Conservation (phyloP, 805 yeast genomes). For the Candida nemodendra region DNA sequence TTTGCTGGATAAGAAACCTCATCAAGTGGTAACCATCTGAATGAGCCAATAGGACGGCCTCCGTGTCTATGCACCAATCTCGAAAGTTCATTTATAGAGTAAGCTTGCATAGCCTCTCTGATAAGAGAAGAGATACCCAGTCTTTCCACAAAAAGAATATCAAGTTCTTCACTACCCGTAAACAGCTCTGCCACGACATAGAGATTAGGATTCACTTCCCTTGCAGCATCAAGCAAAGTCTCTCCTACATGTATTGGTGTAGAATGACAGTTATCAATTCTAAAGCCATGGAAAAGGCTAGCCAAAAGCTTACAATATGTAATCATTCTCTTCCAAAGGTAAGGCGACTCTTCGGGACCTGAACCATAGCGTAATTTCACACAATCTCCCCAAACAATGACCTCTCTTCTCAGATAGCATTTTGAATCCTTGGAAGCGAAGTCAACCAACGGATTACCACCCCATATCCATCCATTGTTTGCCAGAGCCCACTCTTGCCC, state of each 20-base stretch:
- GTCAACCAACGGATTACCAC: constrained; percentile 89
- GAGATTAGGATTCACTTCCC: constrained; percentile 77
- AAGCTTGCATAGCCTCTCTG: constrained; percentile 97
- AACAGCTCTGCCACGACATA: constrained; percentile 94
- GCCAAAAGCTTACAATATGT: constrained; percentile 74
- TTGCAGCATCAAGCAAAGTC: constrained; percentile 80
- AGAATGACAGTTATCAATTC: constrained; percentile 95
- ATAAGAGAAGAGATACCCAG: constrained; percentile 86
- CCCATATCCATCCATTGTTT: constrained; percentile 99
- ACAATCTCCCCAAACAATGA: constrained; percentile 97
- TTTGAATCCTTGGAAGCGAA: constrained; percentile 80
- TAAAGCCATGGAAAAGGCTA: constrained; percentile 73
- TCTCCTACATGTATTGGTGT: constrained; percentile 96
- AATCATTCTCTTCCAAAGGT: constrained; percentile 85
- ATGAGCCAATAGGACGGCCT: constrained; percentile 93
- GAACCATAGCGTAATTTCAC: constrained; percentile 86
- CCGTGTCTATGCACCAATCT: constrained; percentile 88
- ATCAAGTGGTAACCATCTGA: constrained; percentile 75
- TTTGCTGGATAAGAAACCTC: constrained; percentile 66
- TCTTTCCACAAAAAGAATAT: constrained; percentile 84
- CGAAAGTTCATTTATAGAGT: constrained; percentile 83
- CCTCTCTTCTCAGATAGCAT: constrained; percentile 87
- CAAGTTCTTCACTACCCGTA: constrained; percentile 89
- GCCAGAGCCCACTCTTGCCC: constrained; percentile 75
- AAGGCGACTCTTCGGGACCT: constrained; percentile 79